Evolutionary conservation across 1,284 basidiomycete genomes (phyloP), one percentile per base, ranked within the genome.

Genomic region (Fomitiporia mediterranea): DNA sequence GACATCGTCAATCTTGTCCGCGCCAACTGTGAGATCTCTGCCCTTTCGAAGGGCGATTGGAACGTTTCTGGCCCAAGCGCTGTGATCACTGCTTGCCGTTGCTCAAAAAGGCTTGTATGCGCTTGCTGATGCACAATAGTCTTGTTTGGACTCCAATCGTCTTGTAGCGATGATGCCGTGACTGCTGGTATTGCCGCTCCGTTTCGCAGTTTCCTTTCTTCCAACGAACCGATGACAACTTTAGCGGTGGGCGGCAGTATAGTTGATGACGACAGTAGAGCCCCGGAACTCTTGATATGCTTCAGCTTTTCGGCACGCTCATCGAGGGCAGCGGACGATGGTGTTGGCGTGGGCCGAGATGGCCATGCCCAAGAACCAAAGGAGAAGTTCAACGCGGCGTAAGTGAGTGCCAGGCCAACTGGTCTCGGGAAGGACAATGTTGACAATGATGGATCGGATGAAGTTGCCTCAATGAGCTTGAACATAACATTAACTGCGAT

Each of bases 351-450:
- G 48, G 98, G 76, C 69, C 97, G 87, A 19, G 82, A 80, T 1
- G 89, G 86, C 0, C 94, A 86, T 94, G 98, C 98, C 96, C 96
- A 99, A 23, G 93, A 93, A 0, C 90, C 91, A 68, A 95, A 98
- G 69, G 97, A 96, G 75, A 99, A 98, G 69, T 98, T 96, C 51
- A 98, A 80, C 17, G 76, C 90, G 58, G 88, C 77, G 67, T 91
- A 91, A 64, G 78, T 87, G 53, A 97, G 81, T 23, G 97, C 84
- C 51, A 98, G 75, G 0, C 91, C 89, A 44, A 89, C 74, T 0
- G 96, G 96, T 23, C 74, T 74, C 9, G 76, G 77, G 32, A 84
- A 66, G 68, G 66, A 19, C 72, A 75, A 40, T 78, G 60, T 23
- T 72, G 28, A 37, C 19, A 58, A 74, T 17, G 76, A 69, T 44